Evolutionary conservation across 1,139 yeast species (phyloP), one percentile per base, ranked within the genome.

Genomic region (Suhomyces chickasaworum): DNA sequence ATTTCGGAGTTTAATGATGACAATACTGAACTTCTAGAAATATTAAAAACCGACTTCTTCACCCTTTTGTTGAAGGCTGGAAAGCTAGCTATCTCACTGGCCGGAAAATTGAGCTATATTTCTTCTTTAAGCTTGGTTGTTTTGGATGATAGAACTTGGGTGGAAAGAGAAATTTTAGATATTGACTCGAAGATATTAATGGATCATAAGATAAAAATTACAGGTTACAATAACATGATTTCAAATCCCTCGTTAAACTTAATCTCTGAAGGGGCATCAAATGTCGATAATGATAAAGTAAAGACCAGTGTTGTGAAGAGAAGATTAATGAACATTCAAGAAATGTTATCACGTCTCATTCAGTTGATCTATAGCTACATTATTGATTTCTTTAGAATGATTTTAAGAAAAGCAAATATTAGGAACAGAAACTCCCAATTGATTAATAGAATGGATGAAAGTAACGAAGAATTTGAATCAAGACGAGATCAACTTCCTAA

Each of bases 101-200:
- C 88, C 0, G 84, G 88, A 2, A 78, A 77, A 50, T 79, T 83
- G 15, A 81, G 86, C 50, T 86, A 84, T 59, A 76, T 84, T 31
- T 76, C 80, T 36, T 90, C 85, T 55, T 68, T 80, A 18, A 71
- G 81, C 33, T 59, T 74, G n/a, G 67, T 86, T 3, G 64, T 67
- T 0, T 60, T 77, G 22, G 80, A 80, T 13, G 61, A 64, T 6
- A 67, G 69, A n/a, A 85, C 89, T 0, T 86, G 87, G 83, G 54
- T 85, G 9, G 89, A 84, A 47, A 56, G 32, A 13, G 32, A 29
- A 29, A 5, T 29, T 13, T 7, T 13, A 2, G 12, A 13, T 29
- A 5, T 6, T n/a, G 15, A 29, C 10, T 29, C 32, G 49, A 47
- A 17, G 46, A 59, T 4, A 42, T 57, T 17, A 38, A 48, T 2